phyloP scores from a whole-genome alignment of 805 yeast species.

The Blastobotrys americana region DNA sequence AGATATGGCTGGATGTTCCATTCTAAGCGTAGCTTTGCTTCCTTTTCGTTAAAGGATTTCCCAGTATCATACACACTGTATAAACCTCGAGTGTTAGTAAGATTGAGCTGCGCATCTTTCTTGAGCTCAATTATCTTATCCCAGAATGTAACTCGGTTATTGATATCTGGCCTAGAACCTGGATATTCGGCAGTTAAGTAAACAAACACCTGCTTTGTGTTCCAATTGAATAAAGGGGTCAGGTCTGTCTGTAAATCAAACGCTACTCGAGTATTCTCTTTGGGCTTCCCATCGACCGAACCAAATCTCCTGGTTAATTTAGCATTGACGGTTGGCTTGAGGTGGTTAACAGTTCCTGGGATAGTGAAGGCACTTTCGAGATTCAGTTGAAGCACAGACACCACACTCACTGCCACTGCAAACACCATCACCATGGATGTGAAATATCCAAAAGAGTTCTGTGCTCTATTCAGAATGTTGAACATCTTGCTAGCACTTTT shows the following conservation, averaged over 20 bases:
- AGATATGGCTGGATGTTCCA: conserved; percentile 93
- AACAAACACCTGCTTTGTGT: conserved; percentile 91
- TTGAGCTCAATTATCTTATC: conserved; percentile 64
- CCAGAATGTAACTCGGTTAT: conserved; percentile 79
- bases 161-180: conserved; percentile 29
- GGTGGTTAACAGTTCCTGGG: conserved; percentile 11
- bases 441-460: conserved; percentile 29
- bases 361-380: conserved; percentile 22
- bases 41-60: conserved; percentile 44
- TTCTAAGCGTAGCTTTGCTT: conserved; percentile 62
- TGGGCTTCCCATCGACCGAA: conserved; percentile 54
- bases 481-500: too few species aligned
- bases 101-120: conserved; percentile 50
- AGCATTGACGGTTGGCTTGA: conserved; percentile 18
- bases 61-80: conserved; percentile 86
- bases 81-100: conserved; percentile 53
- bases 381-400: conserved; percentile 23
- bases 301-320: conserved; percentile 62
- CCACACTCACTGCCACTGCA: conserved; percentile 25
- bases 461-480: conserved; percentile 22
- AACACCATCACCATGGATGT: conserved; percentile 27
- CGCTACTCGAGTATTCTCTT: conserved; percentile 63
- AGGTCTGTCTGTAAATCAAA: conserved; percentile 73
- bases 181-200: conserved; percentile 86
- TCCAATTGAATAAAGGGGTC: conserved; percentile 84